phyloP scores from a whole-genome alignment of 2,329 filamentous ascomycete genomes.

The Pseudocercospora vitis region DNA sequence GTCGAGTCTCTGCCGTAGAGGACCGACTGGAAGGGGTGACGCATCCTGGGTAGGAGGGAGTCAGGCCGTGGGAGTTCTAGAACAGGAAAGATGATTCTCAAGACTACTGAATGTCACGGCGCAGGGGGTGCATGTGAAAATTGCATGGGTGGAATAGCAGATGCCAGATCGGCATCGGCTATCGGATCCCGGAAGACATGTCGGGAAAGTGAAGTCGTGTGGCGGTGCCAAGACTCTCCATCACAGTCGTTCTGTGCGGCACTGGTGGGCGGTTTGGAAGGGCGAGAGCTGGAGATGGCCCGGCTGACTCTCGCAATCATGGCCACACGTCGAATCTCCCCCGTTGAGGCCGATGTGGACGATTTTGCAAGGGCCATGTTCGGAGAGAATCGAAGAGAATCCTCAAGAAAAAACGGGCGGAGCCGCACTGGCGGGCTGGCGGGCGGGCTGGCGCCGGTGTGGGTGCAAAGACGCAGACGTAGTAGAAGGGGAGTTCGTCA shows the following conservation, averaged over 20 bases:
- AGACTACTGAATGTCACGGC: not conserved
- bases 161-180: not conserved
- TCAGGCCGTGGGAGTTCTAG: not conserved
- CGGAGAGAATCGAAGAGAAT: constrained; percentile 1
- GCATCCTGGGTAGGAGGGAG: constrained; percentile 27
- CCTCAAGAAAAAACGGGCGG: not conserved
- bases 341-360: not conserved
- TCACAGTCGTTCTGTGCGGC: constrained; percentile 11
- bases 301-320: not conserved
- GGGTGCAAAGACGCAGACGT: not conserved
- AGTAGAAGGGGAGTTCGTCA: not conserved
- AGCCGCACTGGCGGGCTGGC: not conserved
- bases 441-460: too few species aligned
- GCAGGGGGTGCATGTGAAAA: constrained; percentile 1
- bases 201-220: not conserved
- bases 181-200: not conserved
- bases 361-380: constrained; percentile 1
- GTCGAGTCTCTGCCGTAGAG: constrained; percentile 24
- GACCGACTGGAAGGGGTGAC: constrained; percentile 46
- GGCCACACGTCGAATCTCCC: too few species aligned
- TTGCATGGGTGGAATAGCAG: too few species aligned
- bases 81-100: not conserved
- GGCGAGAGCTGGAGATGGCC: not conserved
- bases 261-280: not conserved
- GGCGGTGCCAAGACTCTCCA: constrained; percentile 15